These are phyloP conservation scores for Rhizopogon salebrosus DNA, from an alignment of 768 basidiomycete genomes.

Conservation along the genomic window DNA sequence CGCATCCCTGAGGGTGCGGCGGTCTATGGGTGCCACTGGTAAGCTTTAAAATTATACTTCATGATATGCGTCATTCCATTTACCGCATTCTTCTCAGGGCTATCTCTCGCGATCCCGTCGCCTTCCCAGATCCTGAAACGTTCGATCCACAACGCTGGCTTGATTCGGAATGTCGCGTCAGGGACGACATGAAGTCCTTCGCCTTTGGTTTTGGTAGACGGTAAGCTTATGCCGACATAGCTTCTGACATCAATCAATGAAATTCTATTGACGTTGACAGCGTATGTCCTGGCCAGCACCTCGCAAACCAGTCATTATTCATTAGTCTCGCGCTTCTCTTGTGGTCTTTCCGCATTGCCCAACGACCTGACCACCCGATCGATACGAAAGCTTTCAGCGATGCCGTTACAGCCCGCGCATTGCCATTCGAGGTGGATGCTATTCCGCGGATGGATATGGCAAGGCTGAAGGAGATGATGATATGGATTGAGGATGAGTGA, in stretches of 20 bases:
- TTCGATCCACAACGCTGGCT: slow-evolving; percentile 54
- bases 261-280: slow-evolving; percentile 19
- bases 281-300: slow-evolving; percentile 57
- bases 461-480: slow-evolving; percentile 11
- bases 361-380: slow-evolving; percentile 46
- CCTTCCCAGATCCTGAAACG: slow-evolving; percentile 48
- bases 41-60: neutral
- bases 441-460: slow-evolving; percentile 34
- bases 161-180: slow-evolving; percentile 30
- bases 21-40: slow-evolving; percentile 18
- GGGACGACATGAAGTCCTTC: slow-evolving; percentile 41
- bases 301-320: slow-evolving; percentile 41
- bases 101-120: slow-evolving; percentile 44
- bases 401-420: slow-evolving; percentile 50
- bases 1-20: slow-evolving; percentile 17
- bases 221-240: slow-evolving; percentile 1
- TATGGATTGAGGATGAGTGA: too few relatives aligned
- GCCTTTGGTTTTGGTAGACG: slow-evolving; percentile 45
- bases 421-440: slow-evolving; percentile 52
- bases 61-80: neutral
- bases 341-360: slow-evolving; percentile 53
- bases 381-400: slow-evolving; percentile 54
- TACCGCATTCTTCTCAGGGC: slow-evolving; percentile 29
- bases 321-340: slow-evolving; percentile 55
- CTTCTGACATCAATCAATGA: neutral